These are phyloP conservation scores for Talaromyces stipitatus DNA, from an alignment of 495 filamentous ascomycete genomes.

Conservation along the genomic window DNA sequence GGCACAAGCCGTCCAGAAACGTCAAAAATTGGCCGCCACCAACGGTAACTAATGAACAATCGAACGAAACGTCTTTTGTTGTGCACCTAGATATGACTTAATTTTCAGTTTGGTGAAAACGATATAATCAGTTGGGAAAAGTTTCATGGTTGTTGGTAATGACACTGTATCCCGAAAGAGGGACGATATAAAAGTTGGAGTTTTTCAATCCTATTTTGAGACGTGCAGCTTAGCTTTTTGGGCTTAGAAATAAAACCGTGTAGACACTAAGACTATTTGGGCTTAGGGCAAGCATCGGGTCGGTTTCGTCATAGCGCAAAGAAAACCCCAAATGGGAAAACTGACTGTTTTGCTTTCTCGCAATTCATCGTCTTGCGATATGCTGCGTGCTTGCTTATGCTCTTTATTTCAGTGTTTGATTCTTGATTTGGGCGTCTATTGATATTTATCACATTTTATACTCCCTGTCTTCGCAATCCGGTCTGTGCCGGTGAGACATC, in stretches of 20 bases:
- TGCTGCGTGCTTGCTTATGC: not conserved
- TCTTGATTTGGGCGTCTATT: not conserved
- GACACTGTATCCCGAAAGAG: not conserved
- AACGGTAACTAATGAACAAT: not conserved
- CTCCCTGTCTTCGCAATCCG: not conserved
- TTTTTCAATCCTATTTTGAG: no score
- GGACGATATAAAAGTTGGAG: not conserved
- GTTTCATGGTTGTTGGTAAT: not conserved
- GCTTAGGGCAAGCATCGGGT: not conserved
- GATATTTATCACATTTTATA: not conserved
- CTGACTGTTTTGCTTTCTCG: not conserved
- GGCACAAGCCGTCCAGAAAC: conserved; percentile 68
- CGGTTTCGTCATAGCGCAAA: not conserved
- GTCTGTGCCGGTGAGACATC: not conserved
- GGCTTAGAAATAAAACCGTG: not conserved
- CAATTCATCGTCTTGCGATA: not conserved
- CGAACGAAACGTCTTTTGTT: not conserved
- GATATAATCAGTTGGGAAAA: not conserved
- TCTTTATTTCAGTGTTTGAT: not conserved
- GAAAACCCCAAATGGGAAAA: not conserved
- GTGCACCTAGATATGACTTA: not conserved
- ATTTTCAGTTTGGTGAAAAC: no score
- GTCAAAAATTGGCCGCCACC: not conserved
- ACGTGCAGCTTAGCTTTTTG: no score
- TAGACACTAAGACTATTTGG: not conserved